Percentiles rank a stretch among this genome's conserved stretches.
These are phyloP conservation scores for Trypanosoma vivax DNA, from an alignment of 208 protist genomes.

Conservation along the genomic window DNA sequence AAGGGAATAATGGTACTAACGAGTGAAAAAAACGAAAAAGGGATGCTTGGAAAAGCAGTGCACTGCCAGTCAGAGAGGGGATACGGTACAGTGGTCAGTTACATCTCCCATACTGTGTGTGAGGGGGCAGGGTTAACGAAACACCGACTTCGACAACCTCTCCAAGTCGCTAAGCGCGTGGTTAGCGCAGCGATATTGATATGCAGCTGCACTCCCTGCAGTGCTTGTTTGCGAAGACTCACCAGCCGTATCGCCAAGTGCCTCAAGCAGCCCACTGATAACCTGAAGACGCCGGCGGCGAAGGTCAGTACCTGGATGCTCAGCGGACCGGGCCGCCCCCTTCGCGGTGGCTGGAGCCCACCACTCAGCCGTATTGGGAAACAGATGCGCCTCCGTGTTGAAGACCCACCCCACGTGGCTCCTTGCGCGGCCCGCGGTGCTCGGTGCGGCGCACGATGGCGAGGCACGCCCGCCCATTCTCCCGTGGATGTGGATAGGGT, in stretches of 20 bases:
- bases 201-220: neutral
- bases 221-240: neutral
- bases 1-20: too few relatives aligned
- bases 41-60: too few relatives aligned
- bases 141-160: constrained; percentile 17
- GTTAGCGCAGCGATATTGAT: constrained; percentile 22
- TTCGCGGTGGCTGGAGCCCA: constrained; percentile 8
- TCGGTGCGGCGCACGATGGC: neutral
- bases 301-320: neutral
- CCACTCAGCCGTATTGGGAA: constrained; percentile 38
- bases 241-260: neutral
- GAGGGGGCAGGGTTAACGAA: constrained; percentile 6
- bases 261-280: constrained; percentile 3
- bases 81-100: too few relatives aligned
- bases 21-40: too few relatives aligned
- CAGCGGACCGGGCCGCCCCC: neutral
- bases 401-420: constrained; percentile 35
- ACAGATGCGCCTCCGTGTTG: constrained; percentile 55
- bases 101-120: neutral
- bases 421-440: neutral
- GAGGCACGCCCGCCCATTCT: constrained; percentile 5
- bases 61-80: too few relatives aligned
- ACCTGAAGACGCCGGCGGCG: constrained; percentile 3
- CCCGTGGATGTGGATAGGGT: constrained; percentile 20
- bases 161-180: constrained; percentile 17